Base-by-base conservation (phyloP, 192 early-diverging fungal genomes). In the Thoreauomyces humboldtii region DNA sequence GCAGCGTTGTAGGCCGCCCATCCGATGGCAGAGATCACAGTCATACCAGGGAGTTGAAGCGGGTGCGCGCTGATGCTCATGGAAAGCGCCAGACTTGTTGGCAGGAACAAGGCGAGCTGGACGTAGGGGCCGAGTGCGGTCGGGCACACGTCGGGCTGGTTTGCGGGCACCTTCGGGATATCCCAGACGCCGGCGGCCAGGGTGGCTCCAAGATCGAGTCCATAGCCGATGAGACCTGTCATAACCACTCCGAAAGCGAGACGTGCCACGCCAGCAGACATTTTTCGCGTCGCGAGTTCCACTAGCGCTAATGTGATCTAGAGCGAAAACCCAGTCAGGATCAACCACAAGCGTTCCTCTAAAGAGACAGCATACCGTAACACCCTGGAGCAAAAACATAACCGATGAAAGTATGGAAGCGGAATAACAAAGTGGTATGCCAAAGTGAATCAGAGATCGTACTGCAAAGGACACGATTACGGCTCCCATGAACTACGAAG, bases 211-310 rank as follows among this genome's bases (percentile, higher is more conserved):
- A 75, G 65, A 34, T 65, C 55, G 6, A 75, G 59, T 12, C 73
- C 73, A 45, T 72, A 72, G 21, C 73, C 73, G 47, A 75, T 75
- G 44, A 75, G 32, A 1, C 63, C 73, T 9, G 73, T 71, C 45
- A 75, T 63, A 0, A 60, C 61, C 28, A 75, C 14, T 17, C 68
- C 69, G 47, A 67, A 71, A 2, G 61, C 68, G 3, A 75, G 60
- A 29, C 73, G 41, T 7, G 69, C 51, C 15, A 65, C 54, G 9
- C 73, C 73, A 46, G 56, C 44, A 27, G 66, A 67, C 44, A 71
- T 65, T 36, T 75, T 44, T 11, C 60, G 44, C 19, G 73, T 71
- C 3, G 65, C 73, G 27, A 75, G 59, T 44, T 75, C 73, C 31
- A 75, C 69, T 22, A 75, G 38, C 7, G 69, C 63, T 4, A 75